These are phyloP conservation scores for Earliella scabrosa DNA, from an alignment of 1,284 basidiomycete species.

Conservation along the genomic window DNA sequence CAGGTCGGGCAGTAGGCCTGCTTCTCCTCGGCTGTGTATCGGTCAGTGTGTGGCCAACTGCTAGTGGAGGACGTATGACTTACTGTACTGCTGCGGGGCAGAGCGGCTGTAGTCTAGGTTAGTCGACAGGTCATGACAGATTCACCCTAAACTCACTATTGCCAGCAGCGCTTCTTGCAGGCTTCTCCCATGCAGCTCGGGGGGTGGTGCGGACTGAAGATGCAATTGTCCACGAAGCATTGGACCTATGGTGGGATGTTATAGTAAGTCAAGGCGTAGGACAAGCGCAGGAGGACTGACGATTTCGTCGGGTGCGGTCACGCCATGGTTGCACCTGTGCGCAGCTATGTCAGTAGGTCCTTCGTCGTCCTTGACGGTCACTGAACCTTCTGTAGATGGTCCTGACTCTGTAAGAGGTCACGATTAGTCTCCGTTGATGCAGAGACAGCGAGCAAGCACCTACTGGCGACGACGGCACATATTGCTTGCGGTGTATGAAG, in stretches of 20 bases:
- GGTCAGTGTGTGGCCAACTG: conserved; percentile 1
- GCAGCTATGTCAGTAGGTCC: conserved; percentile 4
- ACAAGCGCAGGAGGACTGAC: conserved; percentile 36
- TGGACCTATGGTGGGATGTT: conserved; percentile 52
- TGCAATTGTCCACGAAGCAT: conserved; percentile 62
- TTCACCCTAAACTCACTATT: conserved; percentile 56
- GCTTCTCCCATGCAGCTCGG: conserved; percentile 49
- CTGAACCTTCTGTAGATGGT: conserved; percentile 26
- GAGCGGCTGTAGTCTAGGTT: conserved; percentile 49
- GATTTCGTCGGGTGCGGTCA: conserved; percentile 65
- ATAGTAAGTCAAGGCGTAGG: not conserved
- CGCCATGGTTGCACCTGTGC: conserved; percentile 61
- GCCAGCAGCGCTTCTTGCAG: conserved; percentile 68
- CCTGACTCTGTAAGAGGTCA: conserved; percentile 22
- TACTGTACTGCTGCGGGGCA: conserved; percentile 70
- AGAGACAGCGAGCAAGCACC: conserved; percentile 1
- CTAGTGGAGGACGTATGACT: conserved; percentile 12
- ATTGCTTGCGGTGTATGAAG: not conserved
- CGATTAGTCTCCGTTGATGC: not conserved
- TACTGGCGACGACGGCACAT: conserved; percentile 30
- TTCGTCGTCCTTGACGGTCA: not conserved
- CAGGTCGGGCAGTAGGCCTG: conserved; percentile 48
- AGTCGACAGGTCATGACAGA: not conserved
- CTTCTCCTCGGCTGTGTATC: conserved; percentile 48
- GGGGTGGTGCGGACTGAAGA: conserved; percentile 67